Evolutionary conservation across 805 yeast genomes (phyloP).

Genomic region (Zygoascus flipseniorum): DNA sequence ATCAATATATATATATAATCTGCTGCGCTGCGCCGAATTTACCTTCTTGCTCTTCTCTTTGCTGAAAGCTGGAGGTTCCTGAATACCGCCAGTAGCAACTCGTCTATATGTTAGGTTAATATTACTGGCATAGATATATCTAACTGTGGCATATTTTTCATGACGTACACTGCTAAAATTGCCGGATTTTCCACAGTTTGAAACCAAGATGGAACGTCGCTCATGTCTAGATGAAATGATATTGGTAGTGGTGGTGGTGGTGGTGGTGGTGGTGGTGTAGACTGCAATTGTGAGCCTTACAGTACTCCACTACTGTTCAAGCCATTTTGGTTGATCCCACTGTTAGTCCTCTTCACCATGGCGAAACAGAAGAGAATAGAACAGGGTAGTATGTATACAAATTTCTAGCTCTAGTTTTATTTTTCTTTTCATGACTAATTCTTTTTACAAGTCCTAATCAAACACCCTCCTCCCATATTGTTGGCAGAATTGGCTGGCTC

Average conservation of each 20-base stretch:
- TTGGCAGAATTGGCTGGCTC: constrained; percentile 35
- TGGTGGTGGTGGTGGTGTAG: not conserved
- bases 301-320: not conserved
- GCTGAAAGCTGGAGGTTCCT: constrained; percentile 1
- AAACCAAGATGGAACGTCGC: not conserved
- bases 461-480: constrained; percentile 45
- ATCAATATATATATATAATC: not conserved
- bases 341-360: not conserved
- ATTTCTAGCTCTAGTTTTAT: too few species aligned
- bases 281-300: not conserved
- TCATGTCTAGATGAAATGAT: not conserved
- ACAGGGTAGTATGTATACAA: not conserved
- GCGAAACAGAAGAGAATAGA: not conserved
- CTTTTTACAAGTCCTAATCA: constrained; percentile 30
- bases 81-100: not conserved
- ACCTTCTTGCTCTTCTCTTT: constrained; percentile 5
- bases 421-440: not conserved
- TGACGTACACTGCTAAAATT: not conserved
- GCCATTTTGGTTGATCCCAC: not conserved
- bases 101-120: not conserved
- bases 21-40: not conserved
- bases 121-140: too few species aligned
- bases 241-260: not conserved
- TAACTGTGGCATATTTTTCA: too few species aligned
- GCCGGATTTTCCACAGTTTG: not conserved